Evolutionary conservation across 2,329 filamentous ascomycete genomes (phyloP), one percentile per base, ranked within the genome.

Genomic region (Claviceps digitariae): DNA sequence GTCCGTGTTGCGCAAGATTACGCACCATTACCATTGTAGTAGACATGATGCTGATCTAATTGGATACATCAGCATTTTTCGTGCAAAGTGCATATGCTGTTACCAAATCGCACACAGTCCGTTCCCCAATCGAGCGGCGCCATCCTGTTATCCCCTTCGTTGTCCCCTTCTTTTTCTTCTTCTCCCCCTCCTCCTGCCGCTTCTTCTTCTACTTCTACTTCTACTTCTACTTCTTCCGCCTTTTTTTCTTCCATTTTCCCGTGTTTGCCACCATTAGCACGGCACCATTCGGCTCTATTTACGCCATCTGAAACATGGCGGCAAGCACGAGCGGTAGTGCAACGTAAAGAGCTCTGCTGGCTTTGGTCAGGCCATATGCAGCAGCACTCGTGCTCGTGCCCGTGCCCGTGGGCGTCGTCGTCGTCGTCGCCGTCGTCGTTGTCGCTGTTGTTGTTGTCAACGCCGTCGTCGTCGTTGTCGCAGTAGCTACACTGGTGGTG

Each of bases 381-480:
- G 50, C 50, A 25, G 20, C n/a, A 21, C 3, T 31, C 23, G 50
- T 41, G 45, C 41, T 50, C 46, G 52, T 51, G 15, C 5, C 38
- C 17, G 15, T 8, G 25, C 10, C 27, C 43, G 4, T 50, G 9
- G 31, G 31, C 31, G 12, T 34, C 31, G 9, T 50, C 41, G 50
- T 52, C 25, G 53, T 50, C 46, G 52, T 51, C n/a, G n/a, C n/a
- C n/a, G n/a, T n/a, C 31, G 12, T 34, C 31, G 9, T 50, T 34
- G 50, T 52, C 25, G 53, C 48, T 41, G 52, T 51, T n/a, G 12
- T 34, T 10, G 9, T 50, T 34, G 50, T 52, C 25, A 52, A 48
- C 46, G 52, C 50, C 31, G 12, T 34, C 31, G 9, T 50, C 41
- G 50, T 52, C 25, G 53, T 50, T 41, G 52, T 51, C 17, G 53